These are phyloP conservation scores for Asclepias syriaca DNA, from an alignment of 257 asterid genomes.

Conservation along the genomic window DNA sequence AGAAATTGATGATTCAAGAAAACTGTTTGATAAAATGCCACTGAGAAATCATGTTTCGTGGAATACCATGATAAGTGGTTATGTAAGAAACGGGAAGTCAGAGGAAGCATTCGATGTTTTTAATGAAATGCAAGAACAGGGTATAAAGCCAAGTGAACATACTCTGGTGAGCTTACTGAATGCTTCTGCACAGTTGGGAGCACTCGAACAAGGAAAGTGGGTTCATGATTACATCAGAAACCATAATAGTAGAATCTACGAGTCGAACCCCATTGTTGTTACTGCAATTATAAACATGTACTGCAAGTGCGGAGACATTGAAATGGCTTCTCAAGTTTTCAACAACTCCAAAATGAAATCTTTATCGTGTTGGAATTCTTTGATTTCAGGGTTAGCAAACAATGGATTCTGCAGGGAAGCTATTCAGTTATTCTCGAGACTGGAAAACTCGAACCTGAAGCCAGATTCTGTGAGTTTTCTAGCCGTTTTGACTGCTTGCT, in stretches of 20 bases:
- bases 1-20: conserved; percentile 48
- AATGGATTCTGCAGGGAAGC: conserved; percentile 48
- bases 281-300: conserved; percentile 68
- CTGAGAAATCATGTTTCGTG: conserved; percentile 54
- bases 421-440: conserved; percentile 38
- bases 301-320: conserved; percentile 52
- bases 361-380: conserved; percentile 63
- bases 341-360: conserved; percentile 29
- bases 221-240: conserved; percentile 47
- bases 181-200: conserved; percentile 61
- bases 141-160: conserved; percentile 42
- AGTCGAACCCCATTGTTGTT: conserved; percentile 39
- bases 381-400: conserved; percentile 65
- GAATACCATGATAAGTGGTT: conserved; percentile 70
- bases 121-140: conserved; percentile 34
- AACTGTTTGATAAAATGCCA: conserved; percentile 46
- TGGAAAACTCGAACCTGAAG: conserved; percentile 30
- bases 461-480: conserved; percentile 56
- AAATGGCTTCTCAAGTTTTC: conserved; percentile 34
- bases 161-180: conserved; percentile 59
- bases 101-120: conserved; percentile 52
- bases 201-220: conserved; percentile 68
- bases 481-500: conserved; percentile 47
- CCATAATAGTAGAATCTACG: conserved; percentile 29
- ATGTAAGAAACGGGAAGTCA: conserved; percentile 63